phyloP scores from a whole-genome alignment of 768 basidiomycete species.

The Lactarius sp. region DNA sequence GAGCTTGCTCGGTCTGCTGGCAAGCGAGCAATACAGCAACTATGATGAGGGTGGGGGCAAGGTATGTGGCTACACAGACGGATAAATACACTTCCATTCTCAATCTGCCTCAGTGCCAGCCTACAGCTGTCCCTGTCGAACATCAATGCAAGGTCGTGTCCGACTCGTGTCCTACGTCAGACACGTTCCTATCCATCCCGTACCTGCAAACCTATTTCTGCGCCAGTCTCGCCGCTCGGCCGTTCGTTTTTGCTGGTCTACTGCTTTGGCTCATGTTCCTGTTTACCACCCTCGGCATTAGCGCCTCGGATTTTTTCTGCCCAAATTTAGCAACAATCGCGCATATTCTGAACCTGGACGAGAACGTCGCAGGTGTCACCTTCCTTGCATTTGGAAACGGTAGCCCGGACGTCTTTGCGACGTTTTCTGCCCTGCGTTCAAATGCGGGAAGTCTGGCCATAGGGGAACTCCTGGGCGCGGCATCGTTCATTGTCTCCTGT shows the following conservation, averaged over 20 bases:
- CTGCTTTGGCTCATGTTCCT: slow-evolving; percentile 83
- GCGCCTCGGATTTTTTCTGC: slow-evolving; percentile 95
- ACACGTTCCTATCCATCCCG: slow-evolving; percentile 63
- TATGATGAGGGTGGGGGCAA: not conserved
- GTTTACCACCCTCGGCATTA: slow-evolving; percentile 93
- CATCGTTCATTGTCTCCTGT: slow-evolving; percentile 91
- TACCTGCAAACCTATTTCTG: slow-evolving; percentile 75
- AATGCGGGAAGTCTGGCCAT: slow-evolving; percentile 86
- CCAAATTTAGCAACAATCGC: slow-evolving; percentile 93
- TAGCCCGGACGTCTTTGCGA: slow-evolving; percentile 93
- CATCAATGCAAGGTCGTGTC: slow-evolving; percentile 65
- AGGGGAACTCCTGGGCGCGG: slow-evolving; percentile 93
- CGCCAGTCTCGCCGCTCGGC: slow-evolving; percentile 47
- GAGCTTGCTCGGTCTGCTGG: slow-evolving; percentile 6
- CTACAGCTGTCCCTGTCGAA: slow-evolving; percentile 46
- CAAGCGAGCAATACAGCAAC: not conserved
- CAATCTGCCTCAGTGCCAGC: slow-evolving; percentile 51
- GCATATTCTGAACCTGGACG: slow-evolving; percentile 77
- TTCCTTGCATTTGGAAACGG: slow-evolving; percentile 97
- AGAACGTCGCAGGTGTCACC: slow-evolving; percentile 94
- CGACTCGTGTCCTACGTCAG: slow-evolving; percentile 49
- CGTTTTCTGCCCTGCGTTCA: slow-evolving; percentile 86
- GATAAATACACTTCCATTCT: not conserved
- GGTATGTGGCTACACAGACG: slow-evolving; percentile 19
- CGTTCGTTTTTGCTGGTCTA: slow-evolving; percentile 57